Conservation (phyloP, 2,329 filamentous ascomycete genomes). For the Colletotrichum lindemuthianum region DNA sequence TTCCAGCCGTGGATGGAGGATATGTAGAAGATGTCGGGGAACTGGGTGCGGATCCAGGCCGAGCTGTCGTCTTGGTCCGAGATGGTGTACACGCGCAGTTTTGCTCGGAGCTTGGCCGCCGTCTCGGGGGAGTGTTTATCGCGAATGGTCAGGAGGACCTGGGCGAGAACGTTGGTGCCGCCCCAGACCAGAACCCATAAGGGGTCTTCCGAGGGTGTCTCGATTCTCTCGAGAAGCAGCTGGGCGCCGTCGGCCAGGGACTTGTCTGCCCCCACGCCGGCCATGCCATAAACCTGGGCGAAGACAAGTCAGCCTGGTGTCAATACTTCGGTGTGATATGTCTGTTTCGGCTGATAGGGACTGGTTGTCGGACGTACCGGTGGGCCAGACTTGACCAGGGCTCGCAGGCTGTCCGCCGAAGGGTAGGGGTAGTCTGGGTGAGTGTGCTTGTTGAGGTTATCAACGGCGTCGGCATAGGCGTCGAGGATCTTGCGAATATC, state of each 20-base stretch:
- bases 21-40: slow-evolving; percentile 66
- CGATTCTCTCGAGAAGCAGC: slow-evolving; percentile 50
- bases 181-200: slow-evolving; percentile 65
- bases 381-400: slow-evolving; percentile 50
- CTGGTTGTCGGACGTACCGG: slow-evolving; percentile 37
- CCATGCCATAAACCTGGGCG: slow-evolving; percentile 45
- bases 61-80: slow-evolving; percentile 69
- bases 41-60: slow-evolving; percentile 63
- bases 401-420: slow-evolving; percentile 46
- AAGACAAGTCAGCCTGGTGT: background rate
- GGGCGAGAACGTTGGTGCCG: slow-evolving; percentile 62
- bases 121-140: slow-evolving; percentile 41
- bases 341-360: background rate
- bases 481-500: slow-evolving; percentile 56
- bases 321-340: background rate
- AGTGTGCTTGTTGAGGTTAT: slow-evolving; percentile 59
- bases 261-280: slow-evolving; percentile 43
- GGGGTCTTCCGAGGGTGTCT: slow-evolving; percentile 46
- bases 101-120: slow-evolving; percentile 48
- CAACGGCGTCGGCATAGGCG: slow-evolving; percentile 54
- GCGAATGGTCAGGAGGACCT: slow-evolving; percentile 56
- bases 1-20: slow-evolving; percentile 65
- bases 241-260: slow-evolving; percentile 51
- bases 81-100: slow-evolving; percentile 63
- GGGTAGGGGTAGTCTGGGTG: slow-evolving; percentile 56